Base-by-base conservation (phyloP, 257 asterid species). In the Solanum medicagineum region DNA sequence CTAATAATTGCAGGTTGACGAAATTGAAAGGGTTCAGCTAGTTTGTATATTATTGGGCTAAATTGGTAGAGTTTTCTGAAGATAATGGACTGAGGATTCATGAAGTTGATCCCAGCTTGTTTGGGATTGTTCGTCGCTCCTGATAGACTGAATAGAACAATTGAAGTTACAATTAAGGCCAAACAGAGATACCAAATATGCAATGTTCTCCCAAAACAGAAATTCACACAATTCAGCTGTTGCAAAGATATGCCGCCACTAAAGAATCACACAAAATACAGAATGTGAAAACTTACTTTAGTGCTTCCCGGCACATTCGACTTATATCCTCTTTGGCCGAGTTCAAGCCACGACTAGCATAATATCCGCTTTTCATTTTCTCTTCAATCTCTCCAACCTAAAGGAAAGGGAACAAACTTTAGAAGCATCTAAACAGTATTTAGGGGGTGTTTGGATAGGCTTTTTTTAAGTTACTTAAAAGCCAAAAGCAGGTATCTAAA, bases 261-360 rank as follows among this genome's bases (percentile, higher is more conserved):
- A 53, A 26, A 29, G 66, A 79, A 79, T 53, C 66, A 26, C 29
- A 79, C 83, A 83, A 29, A 69, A 32, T 81, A 84, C 32, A 4
- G 29, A 71, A 56, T 9, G 81, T n/a, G 84, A 62, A 32, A 70
- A 90, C 97, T 92, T 92, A 95, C 99, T 90, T 95, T 85, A 97
- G 95, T 53, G 98, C 99, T 85, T 94, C 98, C 85, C 92, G 91
- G 85, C 99, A 97, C 98, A 97, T 95, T 57, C 93, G 93, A 47
- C 97, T 89, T 81, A 97, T 94, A 89, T 97, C 98, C 66, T 94
- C 99, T 88, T 94, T 97, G 88, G 95, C 84, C 85, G 96, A 89
- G 71, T 88, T 95, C 90, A 95, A 90, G 84, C 99, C 99, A 84
- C 96, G 98, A 49, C 89, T 87, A 22, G 93, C 91, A 89, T 97